Percentiles rank a stretch among this genome's conserved stretches.
These are phyloP conservation scores for Draba incana DNA, from an alignment of 345 rosid genomes.

Conservation along the genomic window DNA sequence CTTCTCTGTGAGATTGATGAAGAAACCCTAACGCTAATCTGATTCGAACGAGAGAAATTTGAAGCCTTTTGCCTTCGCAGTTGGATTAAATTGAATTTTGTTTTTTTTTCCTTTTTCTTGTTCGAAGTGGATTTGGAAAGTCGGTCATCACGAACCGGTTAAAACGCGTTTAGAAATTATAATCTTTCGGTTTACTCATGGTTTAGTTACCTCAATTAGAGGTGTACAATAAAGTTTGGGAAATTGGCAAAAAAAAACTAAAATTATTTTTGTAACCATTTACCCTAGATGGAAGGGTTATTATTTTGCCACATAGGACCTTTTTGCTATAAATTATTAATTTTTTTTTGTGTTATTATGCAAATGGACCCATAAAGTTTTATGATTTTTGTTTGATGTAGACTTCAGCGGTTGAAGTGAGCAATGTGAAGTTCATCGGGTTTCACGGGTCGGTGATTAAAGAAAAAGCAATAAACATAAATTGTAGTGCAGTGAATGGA, in stretches of 20 bases:
- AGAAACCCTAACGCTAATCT: constrained; percentile 34
- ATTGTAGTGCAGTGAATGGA: constrained; percentile 8
- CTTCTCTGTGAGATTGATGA: constrained; percentile 6
- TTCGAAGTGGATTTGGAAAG: neutral
- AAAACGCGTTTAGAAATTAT: neutral
- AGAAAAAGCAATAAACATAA: neutral
- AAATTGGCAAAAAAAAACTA: too few relatives aligned
- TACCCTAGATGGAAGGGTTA: too few relatives aligned
- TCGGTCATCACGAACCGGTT: neutral
- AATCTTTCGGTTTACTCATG: too few relatives aligned
- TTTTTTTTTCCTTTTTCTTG: neutral
- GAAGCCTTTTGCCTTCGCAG: neutral
- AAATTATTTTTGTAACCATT: too few relatives aligned
- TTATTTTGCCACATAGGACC: too few relatives aligned
- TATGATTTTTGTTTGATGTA: too few relatives aligned
- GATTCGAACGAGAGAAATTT: constrained; percentile 11
- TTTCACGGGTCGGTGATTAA: constrained; percentile 1
- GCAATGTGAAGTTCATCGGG: constrained; percentile 12
- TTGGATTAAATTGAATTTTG: neutral
- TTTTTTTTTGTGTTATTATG: too few relatives aligned
- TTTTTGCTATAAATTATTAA: too few relatives aligned
- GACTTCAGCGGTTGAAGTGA: constrained; percentile 9
- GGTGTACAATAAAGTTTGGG: too few relatives aligned
- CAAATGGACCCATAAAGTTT: too few relatives aligned
- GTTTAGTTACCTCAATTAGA: too few relatives aligned